These are phyloP conservation scores for Tulasnella sp. DNA, from an alignment of 768 basidiomycete genomes.

Conservation along the genomic window DNA sequence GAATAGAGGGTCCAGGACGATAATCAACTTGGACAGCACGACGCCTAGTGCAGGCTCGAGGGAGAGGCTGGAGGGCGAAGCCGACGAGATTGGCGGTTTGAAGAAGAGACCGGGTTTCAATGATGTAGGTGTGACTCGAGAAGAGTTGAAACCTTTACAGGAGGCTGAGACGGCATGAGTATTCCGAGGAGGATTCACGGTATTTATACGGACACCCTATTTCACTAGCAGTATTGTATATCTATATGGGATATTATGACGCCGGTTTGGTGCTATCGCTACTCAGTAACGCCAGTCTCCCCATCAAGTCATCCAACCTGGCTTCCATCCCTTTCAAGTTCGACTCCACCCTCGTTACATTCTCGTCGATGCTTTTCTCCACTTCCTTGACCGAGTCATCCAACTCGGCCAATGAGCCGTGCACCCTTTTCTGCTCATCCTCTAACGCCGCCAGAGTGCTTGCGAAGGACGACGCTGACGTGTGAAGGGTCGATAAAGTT, in stretches of 20 bases:
- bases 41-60: not conserved
- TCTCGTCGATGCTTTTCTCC: conserved; percentile 68
- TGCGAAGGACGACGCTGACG: conserved; percentile 71
- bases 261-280: not conserved
- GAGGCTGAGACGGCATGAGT: not conserved
- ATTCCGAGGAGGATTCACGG: not conserved
- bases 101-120: not conserved
- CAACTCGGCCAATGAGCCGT: conserved; percentile 59
- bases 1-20: not conserved
- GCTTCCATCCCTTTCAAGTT: conserved; percentile 68
- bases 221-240: not conserved
- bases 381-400: conserved; percentile 59
- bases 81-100: not conserved
- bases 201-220: not conserved
- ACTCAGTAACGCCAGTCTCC: not conserved
- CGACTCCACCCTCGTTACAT: conserved; percentile 57
- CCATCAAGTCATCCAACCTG: conserved; percentile 43
- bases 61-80: not conserved
- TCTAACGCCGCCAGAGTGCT: conserved; percentile 53
- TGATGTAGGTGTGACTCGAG: not conserved
- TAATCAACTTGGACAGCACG: not conserved
- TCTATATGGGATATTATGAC: not conserved
- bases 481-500: conserved; percentile 74
- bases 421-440: conserved; percentile 59
- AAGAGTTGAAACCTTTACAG: not conserved